phyloP scores from a whole-genome alignment of 192 early-diverging fungal species.

The Backusella morwellensis region DNA sequence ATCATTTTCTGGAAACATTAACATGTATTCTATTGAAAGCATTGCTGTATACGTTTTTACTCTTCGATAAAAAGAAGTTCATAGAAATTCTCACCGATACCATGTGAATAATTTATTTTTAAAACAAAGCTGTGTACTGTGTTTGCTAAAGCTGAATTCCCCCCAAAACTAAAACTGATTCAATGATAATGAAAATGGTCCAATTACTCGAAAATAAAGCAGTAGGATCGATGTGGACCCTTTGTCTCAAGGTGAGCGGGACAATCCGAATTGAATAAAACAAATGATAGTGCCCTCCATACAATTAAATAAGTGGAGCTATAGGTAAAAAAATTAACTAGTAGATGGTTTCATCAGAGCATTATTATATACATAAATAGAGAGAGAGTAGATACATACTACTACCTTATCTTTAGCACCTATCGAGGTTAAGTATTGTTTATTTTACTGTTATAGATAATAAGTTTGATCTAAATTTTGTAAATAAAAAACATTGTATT shows the following conservation, averaged over 20 bases:
- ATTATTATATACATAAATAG: neutral
- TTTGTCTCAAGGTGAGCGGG: neutral
- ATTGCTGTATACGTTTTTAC: neutral
- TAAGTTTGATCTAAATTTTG: no score
- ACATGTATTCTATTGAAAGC: neutral
- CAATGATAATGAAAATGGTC: neutral
- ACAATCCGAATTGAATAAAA: neutral
- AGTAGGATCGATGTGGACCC: no score
- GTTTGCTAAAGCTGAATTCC: neutral
- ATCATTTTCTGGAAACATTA: neutral
- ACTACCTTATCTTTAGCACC: neutral
- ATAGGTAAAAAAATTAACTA: neutral
- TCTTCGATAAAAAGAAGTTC: neutral
- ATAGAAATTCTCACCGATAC: slow-evolving; percentile 4
- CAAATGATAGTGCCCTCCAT: neutral
- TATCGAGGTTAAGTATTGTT: no score
- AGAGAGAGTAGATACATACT: neutral
- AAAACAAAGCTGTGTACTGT: neutral
- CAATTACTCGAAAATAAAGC: neutral
- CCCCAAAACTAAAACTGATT: neutral
- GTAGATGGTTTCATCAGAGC: neutral
- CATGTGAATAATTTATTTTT: slow-evolving; percentile 2
- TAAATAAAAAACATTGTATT: no score
- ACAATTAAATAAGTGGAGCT: neutral
- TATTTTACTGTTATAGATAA: no score